Percentiles rank a stretch among this genome's conserved stretches.
Conservation (phyloP, 306 rosid species). For the Erythrophleum fordii region DNA sequence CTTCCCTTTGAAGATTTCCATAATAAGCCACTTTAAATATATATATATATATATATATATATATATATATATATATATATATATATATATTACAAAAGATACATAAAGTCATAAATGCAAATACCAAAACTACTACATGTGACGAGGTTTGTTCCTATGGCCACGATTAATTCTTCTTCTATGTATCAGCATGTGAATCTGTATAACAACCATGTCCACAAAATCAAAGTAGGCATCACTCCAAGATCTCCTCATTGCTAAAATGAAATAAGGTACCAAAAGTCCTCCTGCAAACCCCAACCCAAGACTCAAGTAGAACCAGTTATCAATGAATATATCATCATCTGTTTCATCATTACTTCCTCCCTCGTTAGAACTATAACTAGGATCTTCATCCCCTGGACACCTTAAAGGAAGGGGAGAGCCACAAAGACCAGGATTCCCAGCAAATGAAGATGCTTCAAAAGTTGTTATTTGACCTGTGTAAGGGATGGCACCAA, state of each 20-base stretch:
- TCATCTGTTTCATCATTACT: background rate
- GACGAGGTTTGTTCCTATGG: background rate
- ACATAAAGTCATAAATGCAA: background rate
- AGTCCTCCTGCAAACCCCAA: conserved; percentile 56
- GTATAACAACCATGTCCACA: conserved; percentile 37
- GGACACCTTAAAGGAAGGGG: conserved; percentile 46
- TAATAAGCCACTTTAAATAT: background rate
- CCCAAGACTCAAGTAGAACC: conserved; percentile 62
- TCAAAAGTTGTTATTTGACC: conserved; percentile 47
- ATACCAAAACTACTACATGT: background rate
- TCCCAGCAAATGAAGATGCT: conserved; percentile 42
- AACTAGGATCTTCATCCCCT: background rate
- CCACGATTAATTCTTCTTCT: conserved; percentile 10
- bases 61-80: no score
- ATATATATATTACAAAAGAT: background rate
- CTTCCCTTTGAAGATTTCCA: no score
- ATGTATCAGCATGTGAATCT: background rate
- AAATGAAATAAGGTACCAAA: conserved; percentile 45
- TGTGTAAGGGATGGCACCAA: conserved; percentile 48
- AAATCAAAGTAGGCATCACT: conserved; percentile 45
- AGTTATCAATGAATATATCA: conserved; percentile 35
- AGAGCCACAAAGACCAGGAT: conserved; percentile 49
- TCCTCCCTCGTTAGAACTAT: background rate
- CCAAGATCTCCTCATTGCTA: conserved; percentile 47
- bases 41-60: no score